Evolutionary conservation across 306 rosid genomes (phyloP).

Genomic region (Malus asiatica): DNA sequence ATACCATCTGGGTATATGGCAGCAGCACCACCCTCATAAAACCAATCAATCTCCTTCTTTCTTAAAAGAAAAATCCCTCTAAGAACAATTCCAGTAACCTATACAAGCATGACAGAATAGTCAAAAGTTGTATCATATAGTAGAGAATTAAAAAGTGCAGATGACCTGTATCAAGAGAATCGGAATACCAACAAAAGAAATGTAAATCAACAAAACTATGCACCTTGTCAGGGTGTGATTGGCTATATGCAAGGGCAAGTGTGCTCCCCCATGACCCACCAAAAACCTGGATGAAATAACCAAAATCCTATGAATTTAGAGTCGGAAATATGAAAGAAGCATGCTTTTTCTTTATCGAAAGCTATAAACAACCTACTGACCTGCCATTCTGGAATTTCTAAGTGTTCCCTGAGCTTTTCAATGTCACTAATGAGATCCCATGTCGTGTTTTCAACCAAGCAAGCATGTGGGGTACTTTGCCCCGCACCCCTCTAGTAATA

Average conservation of each 20-base stretch:
- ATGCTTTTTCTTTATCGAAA: neutral
- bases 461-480: constrained; percentile 92
- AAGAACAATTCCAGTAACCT: constrained; percentile 81
- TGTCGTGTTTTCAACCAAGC: constrained; percentile 85
- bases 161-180: constrained; percentile 2
- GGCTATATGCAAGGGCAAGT: constrained; percentile 88
- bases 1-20: constrained; percentile 91
- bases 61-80: constrained; percentile 87
- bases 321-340: neutral
- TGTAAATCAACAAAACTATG: constrained; percentile 2
- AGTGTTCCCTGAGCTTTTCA: constrained; percentile 83
- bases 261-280: constrained; percentile 99
- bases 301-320: neutral
- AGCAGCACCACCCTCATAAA: constrained; percentile 98
- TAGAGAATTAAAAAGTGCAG: neutral
- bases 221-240: constrained; percentile 88
- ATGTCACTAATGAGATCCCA: constrained; percentile 87
- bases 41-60: constrained; percentile 96
- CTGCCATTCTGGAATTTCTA: constrained; percentile 96
- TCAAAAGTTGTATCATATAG: constrained; percentile 11
- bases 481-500: constrained; percentile 77
- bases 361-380: constrained; percentile 27
- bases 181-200: constrained; percentile 5
- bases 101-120: constrained; percentile 27
- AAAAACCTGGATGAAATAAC: constrained; percentile 57